Conservation (phyloP, 2,329 filamentous ascomycete genomes). For the Fusarium cyanostomum region DNA sequence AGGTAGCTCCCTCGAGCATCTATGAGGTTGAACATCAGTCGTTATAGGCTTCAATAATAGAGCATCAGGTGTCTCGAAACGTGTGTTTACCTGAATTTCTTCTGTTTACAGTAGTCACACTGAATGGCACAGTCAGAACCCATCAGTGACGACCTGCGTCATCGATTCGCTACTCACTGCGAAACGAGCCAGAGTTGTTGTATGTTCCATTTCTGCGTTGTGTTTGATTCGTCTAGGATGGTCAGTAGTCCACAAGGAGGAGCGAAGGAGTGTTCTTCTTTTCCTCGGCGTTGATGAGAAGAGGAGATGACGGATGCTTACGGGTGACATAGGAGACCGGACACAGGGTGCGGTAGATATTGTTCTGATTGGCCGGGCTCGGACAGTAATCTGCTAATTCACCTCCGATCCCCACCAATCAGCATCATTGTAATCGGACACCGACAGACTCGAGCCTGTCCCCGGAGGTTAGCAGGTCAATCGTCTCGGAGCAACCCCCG, state of each 20-base stretch:
- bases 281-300: not conserved
- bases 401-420: conserved; percentile 2
- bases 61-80: too few relatives aligned
- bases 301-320: not conserved
- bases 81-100: conserved; percentile 4
- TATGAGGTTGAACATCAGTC: not conserved
- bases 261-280: not conserved
- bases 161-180: not conserved
- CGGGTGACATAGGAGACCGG: not conserved
- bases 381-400: not conserved
- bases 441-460: not conserved
- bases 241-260: not conserved
- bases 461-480: not conserved
- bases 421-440: not conserved
- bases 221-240: too few relatives aligned
- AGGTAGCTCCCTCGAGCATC: conserved; percentile 8
- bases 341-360: not conserved
- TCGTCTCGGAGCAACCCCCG: not conserved
- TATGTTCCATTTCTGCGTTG: not conserved
- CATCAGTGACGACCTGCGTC: too few relatives aligned
- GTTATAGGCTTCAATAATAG: not conserved
- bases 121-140: not conserved
- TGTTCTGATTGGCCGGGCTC: not conserved
- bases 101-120: conserved; percentile 14
- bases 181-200: not conserved